Percentiles rank a stretch among this genome's conserved stretches.
Evolutionary conservation across 345 rosid genomes (phyloP).

Genomic region (Melaleuca alternifolia): DNA sequence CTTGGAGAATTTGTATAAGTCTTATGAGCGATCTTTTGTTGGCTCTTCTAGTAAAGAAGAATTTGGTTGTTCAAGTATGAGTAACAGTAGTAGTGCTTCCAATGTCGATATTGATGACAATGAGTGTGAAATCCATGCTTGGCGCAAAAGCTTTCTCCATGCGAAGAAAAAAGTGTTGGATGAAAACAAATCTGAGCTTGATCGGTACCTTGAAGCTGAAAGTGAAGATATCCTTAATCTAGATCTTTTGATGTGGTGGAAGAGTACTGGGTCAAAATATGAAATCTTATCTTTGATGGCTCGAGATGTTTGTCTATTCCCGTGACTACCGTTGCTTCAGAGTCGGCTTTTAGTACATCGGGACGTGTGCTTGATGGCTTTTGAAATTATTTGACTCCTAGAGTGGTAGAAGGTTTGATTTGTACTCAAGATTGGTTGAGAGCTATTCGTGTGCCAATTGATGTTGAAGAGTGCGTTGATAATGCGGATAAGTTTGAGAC

Average conservation of each 20-base stretch:
- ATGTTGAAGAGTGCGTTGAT: background rate
- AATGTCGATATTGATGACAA: background rate
- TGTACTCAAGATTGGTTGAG: constrained; percentile 2
- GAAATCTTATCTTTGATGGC: background rate
- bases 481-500: too few relatives aligned
- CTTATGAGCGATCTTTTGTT: background rate
- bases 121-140: background rate
- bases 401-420: background rate
- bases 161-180: background rate
- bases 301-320: background rate
- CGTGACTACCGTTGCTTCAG: background rate
- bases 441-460: background rate
- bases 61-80: background rate
- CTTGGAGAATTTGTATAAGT: background rate
- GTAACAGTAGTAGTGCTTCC: background rate
- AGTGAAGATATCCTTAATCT: background rate
- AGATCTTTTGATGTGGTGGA: background rate
- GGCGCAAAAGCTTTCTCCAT: background rate
- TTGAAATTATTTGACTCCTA: background rate
- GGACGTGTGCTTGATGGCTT: background rate
- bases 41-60: background rate
- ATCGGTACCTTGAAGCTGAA: background rate
- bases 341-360: background rate
- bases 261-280: background rate
- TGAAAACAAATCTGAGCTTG: background rate